Percentiles rank a stretch among this genome's conserved stretches.
Evolutionary conservation across 495 filamentous ascomycete species (phyloP).

Genomic region (Hyaloscypha finlandica): DNA sequence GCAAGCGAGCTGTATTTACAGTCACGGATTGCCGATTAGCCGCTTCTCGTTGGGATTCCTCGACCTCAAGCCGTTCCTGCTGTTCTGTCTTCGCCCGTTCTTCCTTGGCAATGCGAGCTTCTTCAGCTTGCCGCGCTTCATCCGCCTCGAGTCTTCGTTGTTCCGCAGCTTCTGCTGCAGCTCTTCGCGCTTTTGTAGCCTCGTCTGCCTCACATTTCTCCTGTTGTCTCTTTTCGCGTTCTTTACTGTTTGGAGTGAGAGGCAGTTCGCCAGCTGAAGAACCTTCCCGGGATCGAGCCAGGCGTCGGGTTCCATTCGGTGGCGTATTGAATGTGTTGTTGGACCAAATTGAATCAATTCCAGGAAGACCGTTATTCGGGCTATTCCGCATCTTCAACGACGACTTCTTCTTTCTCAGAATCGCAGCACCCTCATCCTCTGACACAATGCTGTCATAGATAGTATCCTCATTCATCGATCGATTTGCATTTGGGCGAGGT

Average conservation of each 20-base stretch:
- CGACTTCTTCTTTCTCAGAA: slow-evolving; percentile 17
- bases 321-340: slow-evolving; percentile 25
- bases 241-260: slow-evolving; percentile 28
- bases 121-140: slow-evolving; percentile 18
- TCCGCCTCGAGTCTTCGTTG: slow-evolving; percentile 22
- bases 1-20: slow-evolving; percentile 14
- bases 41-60: slow-evolving; percentile 19
- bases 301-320: slow-evolving; percentile 12
- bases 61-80: slow-evolving; percentile 18
- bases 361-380: slow-evolving; percentile 9
- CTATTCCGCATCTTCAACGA: slow-evolving; percentile 22
- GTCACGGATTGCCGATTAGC: slow-evolving; percentile 16
- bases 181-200: slow-evolving; percentile 19
- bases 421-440: slow-evolving; percentile 19
- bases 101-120: slow-evolving; percentile 18
- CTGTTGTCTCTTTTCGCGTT: slow-evolving; percentile 19
- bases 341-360: slow-evolving; percentile 11
- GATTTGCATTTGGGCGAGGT: not conserved
- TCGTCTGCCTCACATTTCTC: slow-evolving; percentile 13
- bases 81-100: slow-evolving; percentile 23
- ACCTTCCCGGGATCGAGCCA: slow-evolving; percentile 11
- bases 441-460: slow-evolving; percentile 28
- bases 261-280: slow-evolving; percentile 20
- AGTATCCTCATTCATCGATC: slow-evolving; percentile 22
- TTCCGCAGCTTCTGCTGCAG: slow-evolving; percentile 29